Evolutionary conservation across 192 early-diverging fungal species (phyloP).

Genomic region (Chytriomyces sp.): DNA sequence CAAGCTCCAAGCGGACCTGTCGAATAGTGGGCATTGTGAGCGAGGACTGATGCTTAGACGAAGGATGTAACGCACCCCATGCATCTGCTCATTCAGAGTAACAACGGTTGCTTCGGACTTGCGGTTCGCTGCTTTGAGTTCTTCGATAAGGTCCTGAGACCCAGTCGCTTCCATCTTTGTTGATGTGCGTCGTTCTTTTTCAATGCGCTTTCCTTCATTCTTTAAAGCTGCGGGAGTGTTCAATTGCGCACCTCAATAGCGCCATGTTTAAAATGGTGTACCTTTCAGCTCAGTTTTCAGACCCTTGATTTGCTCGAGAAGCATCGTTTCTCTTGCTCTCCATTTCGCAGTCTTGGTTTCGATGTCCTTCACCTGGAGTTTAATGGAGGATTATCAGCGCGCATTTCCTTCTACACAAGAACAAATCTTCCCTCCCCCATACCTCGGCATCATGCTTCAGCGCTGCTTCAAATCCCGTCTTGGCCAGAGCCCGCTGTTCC

Average conservation of each 20-base stretch:
- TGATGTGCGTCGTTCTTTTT: background rate
- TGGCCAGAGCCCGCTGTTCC: background rate
- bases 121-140: background rate
- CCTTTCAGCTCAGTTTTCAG: background rate
- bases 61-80: background rate
- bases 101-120: background rate
- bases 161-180: background rate
- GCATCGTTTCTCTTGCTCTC: background rate
- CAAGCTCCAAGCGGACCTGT: background rate
- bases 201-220: background rate
- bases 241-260: too few relatives aligned
- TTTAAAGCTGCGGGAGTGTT: background rate
- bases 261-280: background rate
- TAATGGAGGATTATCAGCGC: background rate
- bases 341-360: background rate
- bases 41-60: too few relatives aligned
- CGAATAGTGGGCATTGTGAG: background rate
- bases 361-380: background rate
- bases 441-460: conserved; percentile 1
- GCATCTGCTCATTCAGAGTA: conserved; percentile 2
- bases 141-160: background rate
- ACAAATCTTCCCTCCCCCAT: background rate
- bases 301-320: conserved; percentile 5
- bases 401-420: background rate
- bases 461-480: background rate